phyloP scores from a whole-genome alignment of 1,284 basidiomycete genomes.

The Singerocomus inundabilis region DNA sequence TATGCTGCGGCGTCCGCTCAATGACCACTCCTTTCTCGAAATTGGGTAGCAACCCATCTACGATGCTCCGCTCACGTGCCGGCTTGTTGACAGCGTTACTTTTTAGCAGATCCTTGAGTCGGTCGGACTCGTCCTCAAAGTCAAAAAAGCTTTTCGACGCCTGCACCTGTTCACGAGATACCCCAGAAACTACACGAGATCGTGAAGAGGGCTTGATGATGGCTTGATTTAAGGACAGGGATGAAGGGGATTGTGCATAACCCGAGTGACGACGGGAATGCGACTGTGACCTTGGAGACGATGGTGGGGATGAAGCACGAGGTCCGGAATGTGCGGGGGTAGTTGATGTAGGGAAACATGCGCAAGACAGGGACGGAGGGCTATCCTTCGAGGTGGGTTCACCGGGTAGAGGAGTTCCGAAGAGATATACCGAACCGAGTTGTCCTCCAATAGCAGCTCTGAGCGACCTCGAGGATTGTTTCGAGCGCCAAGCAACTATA shows the following conservation, averaged over 20 bases:
- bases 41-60: slow-evolving; percentile 32
- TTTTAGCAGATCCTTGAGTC: slow-evolving; percentile 68
- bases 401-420: slow-evolving; percentile 27
- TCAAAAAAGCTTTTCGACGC: slow-evolving; percentile 68
- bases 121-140: slow-evolving; percentile 73
- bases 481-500: slow-evolving; percentile 24
- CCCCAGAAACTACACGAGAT: slow-evolving; percentile 61
- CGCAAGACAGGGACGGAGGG: slow-evolving; percentile 16
- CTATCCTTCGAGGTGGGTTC: slow-evolving; percentile 9
- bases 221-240: slow-evolving; percentile 32
- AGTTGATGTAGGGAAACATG: slow-evolving; percentile 7
- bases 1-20: slow-evolving; percentile 24
- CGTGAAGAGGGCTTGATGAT: slow-evolving; percentile 31
- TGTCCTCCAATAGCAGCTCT: slow-evolving; percentile 36
- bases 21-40: slow-evolving; percentile 27
- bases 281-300: slow-evolving; percentile 31
- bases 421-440: slow-evolving; percentile 39
- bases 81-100: slow-evolving; percentile 47
- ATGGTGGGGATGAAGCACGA: slow-evolving; percentile 36
- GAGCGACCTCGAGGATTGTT: slow-evolving; percentile 3
- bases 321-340: slow-evolving; percentile 20
- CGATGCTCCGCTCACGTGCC: slow-evolving; percentile 28
- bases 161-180: slow-evolving; percentile 57
- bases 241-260: slow-evolving; percentile 34
- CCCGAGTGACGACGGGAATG: slow-evolving; percentile 30